Evolutionary conservation across 2,329 filamentous ascomycete genomes (phyloP).

Genomic region (Aspergillus sergii): DNA sequence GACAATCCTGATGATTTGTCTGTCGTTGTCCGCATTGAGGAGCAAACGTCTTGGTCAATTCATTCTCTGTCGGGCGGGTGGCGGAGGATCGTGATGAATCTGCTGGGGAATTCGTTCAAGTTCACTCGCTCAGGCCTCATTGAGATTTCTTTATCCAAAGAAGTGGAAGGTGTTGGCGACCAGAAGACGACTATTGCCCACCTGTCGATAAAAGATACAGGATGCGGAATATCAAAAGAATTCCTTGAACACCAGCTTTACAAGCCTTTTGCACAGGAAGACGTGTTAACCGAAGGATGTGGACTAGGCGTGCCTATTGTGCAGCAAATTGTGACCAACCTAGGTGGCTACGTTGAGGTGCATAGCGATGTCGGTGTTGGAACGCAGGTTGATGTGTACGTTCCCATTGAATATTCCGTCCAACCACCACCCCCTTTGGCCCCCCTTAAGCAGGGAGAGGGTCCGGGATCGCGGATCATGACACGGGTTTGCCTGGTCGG

Average conservation of each 20-base stretch:
- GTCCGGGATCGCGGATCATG: conserved; percentile 3
- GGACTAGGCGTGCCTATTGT: conserved; percentile 68
- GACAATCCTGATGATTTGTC: conserved; percentile 21
- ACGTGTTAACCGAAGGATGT: conserved; percentile 59
- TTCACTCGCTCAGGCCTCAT: conserved; percentile 38
- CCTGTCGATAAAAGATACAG: conserved; percentile 61
- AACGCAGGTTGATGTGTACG: conserved; percentile 32
- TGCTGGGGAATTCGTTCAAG: conserved; percentile 42
- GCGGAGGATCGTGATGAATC: conserved; percentile 41
- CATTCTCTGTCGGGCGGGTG: conserved; percentile 33
- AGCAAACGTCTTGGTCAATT: conserved; percentile 32
- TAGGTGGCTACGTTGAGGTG: conserved; percentile 61
- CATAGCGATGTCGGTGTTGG: conserved; percentile 41
- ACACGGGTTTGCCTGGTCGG: conserved; percentile 31
- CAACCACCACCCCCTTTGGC: background rate
- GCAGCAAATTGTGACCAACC: conserved; percentile 56
- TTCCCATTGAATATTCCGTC: conserved; percentile 24
- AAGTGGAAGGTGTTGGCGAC: conserved; percentile 10
- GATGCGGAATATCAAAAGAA: conserved; percentile 62
- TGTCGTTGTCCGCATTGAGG: conserved; percentile 33
- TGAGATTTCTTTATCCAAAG: conserved; percentile 30
- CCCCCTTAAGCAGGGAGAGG: background rate
- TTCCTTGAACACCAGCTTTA: conserved; percentile 62
- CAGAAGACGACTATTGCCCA: conserved; percentile 23
- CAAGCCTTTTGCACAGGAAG: conserved; percentile 65